Percentiles rank a stretch among this genome's conserved stretches.
These are phyloP conservation scores for Babesia caballi DNA, from an alignment of 169 alveolate genomes.

Conservation along the genomic window DNA sequence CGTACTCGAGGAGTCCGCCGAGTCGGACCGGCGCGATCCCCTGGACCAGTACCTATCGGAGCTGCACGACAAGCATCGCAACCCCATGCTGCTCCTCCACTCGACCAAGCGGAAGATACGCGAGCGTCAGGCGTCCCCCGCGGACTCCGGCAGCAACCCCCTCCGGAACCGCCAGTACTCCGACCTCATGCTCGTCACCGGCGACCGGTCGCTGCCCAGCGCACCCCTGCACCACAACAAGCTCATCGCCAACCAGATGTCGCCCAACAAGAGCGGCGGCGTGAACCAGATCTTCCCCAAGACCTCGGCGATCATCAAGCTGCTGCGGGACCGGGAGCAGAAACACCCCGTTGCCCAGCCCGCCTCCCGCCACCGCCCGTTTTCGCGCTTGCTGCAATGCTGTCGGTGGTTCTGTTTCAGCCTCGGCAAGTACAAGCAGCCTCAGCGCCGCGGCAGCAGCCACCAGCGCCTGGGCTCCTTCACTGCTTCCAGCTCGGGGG, in stretches of 20 bases:
- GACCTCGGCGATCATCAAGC: not conserved
- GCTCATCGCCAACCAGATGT: not conserved
- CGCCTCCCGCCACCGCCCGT: too few relatives aligned
- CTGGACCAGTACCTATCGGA: conserved; percentile 17
- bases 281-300: not conserved
- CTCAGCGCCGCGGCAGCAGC: not conserved
- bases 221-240: conserved; percentile 6
- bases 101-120: conserved; percentile 12
- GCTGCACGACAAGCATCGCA: conserved; percentile 6
- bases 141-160: not conserved
- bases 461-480: not conserved
- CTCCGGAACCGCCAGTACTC: not conserved
- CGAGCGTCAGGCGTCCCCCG: not conserved
- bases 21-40: conserved; percentile 7
- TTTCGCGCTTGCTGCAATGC: too few relatives aligned
- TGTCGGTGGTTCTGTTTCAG: not conserved
- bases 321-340: not conserved
- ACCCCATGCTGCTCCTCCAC: conserved; percentile 1
- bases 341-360: not conserved
- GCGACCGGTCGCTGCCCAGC: conserved; percentile 2
- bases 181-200: not conserved
- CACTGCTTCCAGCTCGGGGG: not conserved
- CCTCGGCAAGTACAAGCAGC: not conserved
- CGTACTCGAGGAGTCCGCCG: conserved; percentile 4
- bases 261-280: not conserved